Base-by-base conservation (phyloP, 2,329 filamentous ascomycete species). In the Trichoderma lentiforme region DNA sequence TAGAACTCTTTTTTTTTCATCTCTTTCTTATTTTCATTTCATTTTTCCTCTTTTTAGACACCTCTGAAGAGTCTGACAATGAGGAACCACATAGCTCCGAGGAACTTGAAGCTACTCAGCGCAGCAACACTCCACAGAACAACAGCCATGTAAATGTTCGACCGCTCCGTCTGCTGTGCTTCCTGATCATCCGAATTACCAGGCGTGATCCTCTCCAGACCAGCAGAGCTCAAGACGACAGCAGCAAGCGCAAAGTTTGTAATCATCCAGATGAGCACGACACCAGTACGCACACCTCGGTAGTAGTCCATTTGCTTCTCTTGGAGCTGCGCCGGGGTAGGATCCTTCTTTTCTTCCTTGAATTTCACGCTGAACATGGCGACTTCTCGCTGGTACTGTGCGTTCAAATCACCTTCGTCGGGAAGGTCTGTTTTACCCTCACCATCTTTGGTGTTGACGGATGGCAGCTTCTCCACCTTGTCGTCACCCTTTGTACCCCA, bases 401-500 rank as follows among this genome's bases (percentile, higher is more conserved):
- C 93, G 82, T 99, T 97, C 73, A 99, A 87, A 82, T 98, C 96
- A 57, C 92, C 93, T 78, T 98, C 96, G 76, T 98, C 96, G 6
- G 95, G 95, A 1, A 99, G 91, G 76, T 98, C 95, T 74, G 97
- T 96, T 86, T 98, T 98, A 76, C 95, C 96, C 76, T 86, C 83
- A 76, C 94, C 95, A 58, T 97, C 93, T 81, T 98, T 97, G 69
- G 95, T 92, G 76, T 91, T 95, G 76, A 96, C 95, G 0, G 91
- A 93, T 2, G 94, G 93, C 68, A 98, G 89, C 79, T 95, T 95
- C 77, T 97, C 94, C 7, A 95, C 88, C 82, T 97, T 98, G 83
- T 98, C 95, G 80, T 98, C 96, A 77, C 96, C 96, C 83, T 98
- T 99, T 56, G 96, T 99, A 78, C 95, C 95, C 95, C 95, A 98